Conservation (phyloP, 176 grass and related monocot species). For the Metroxylon sagu region DNA sequence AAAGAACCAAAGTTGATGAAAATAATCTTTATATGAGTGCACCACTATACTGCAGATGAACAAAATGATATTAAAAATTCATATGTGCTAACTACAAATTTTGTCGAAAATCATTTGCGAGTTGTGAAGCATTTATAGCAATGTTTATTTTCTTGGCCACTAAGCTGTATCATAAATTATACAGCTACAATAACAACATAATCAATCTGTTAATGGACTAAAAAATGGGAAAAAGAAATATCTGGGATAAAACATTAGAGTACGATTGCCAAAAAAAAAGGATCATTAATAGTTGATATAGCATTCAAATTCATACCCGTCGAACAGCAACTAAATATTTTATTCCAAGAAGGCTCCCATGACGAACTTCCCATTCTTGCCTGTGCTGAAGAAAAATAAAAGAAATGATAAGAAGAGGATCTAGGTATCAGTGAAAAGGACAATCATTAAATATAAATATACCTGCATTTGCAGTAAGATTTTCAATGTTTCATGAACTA, state of each 20-base stretch:
- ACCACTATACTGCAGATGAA: no score
- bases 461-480: slow-evolving; percentile 93
- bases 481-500: slow-evolving; percentile 86
- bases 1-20: no score
- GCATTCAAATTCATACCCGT: slow-evolving; percentile 31
- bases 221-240: no score
- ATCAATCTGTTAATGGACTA: no score
- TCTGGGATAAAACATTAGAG: neutral
- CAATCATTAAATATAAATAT: slow-evolving; percentile 24
- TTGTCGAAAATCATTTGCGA: no score
- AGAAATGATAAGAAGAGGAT: slow-evolving; percentile 15
- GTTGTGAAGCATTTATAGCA: no score
- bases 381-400: slow-evolving; percentile 85
- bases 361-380: slow-evolving; percentile 99
- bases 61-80: no score
- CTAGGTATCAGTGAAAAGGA: neutral
- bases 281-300: neutral
- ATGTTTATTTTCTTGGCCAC: no score
- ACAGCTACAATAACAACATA: no score
- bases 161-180: no score
- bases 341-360: slow-evolving; percentile 96
- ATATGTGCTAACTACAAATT: no score
- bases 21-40: no score
- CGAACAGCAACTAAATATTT: slow-evolving; percentile 97
- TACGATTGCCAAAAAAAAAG: neutral